Conservation (phyloP, 1,284 basidiomycete genomes). For the Boletus calvinii region DNA sequence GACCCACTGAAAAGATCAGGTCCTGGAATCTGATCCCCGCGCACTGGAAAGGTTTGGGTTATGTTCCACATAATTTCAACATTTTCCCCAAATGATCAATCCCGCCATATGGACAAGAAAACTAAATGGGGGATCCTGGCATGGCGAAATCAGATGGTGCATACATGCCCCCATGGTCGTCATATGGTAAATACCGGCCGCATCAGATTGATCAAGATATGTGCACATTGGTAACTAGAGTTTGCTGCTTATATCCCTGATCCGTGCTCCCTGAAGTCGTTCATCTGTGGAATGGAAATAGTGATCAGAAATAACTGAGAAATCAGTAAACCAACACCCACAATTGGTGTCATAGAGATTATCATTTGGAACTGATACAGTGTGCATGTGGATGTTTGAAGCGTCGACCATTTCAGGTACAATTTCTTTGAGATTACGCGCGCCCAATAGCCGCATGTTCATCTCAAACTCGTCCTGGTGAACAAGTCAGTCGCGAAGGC, state of each 20-base stretch:
- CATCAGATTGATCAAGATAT: slow-evolving; percentile 1
- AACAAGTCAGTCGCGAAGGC: slow-evolving; percentile 7
- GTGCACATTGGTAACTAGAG: slow-evolving; percentile 35
- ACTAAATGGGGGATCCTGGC: background rate
- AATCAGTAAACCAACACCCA: slow-evolving; percentile 40
- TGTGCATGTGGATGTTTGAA: slow-evolving; percentile 61
- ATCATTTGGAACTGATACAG: slow-evolving; percentile 65
- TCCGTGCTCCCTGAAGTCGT: slow-evolving; percentile 49
- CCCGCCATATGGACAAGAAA: background rate
- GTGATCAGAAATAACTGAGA: background rate
- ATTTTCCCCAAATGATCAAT: background rate
- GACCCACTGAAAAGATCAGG: background rate
- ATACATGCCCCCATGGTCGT: background rate
- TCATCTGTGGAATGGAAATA: slow-evolving; percentile 41
- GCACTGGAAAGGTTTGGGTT: background rate
- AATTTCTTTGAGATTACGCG: slow-evolving; percentile 74
- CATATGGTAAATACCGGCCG: background rate
- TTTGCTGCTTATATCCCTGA: slow-evolving; percentile 51
- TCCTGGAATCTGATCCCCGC: background rate
- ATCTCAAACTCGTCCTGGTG: slow-evolving; percentile 90
- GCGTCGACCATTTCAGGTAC: slow-evolving; percentile 89
- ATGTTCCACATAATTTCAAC: background rate
- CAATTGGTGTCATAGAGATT: slow-evolving; percentile 78
- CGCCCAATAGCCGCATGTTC: slow-evolving; percentile 88
- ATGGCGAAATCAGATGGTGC: slow-evolving; percentile 6